Base-by-base conservation (phyloP, 495 filamentous ascomycete genomes). In the Daldinia loculata region DNA sequence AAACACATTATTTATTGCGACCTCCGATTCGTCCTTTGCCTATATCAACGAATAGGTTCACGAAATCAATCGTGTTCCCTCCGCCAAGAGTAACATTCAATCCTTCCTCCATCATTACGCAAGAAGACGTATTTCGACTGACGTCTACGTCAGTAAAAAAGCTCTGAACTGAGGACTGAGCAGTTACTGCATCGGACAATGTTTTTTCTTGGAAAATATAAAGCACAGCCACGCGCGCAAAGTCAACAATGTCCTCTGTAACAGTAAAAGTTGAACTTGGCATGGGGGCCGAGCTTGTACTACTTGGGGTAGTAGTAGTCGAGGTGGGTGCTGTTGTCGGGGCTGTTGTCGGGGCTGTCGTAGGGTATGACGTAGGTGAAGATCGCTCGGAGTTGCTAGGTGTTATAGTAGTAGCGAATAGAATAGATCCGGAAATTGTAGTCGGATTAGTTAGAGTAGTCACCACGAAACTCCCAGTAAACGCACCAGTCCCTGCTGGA, bases 161-260 rank as follows among this genome's bases (percentile, higher is more conserved):
- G 8, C 61, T 76, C 74, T 91, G 88, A 24, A 93, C 75, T 1
- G 75, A 74, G 14, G 70, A 75, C 73, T 92, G 89, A 32, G 89
- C 89, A 11, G 70, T 76, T 34, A 86, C 83, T 6, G 91, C 91
- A 30, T 75, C 77, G 17, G 76, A 69, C 0, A 92, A 70, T 0
- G 74, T 76, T 27, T 85, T 80, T 60, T 87, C 78, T 59, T 91
- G 89, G 7, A 92, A 80, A 36, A 92, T 78, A 67, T 80, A 89
- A 48, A 93, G 78, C 6, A 93, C 84, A 0, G 82, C 83, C 9
- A 90, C 81, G 6, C 90, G 85, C 4, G 89, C 87, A 79, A 93
- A 92, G 75, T 93, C 90, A 1, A 90, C 76, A 2, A 84, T 80
- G 24, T 87, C 82, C 15, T 87, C 77, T 0, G 80, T 84, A 22